Percentiles rank a stretch among this genome's conserved stretches.
phyloP scores from a whole-genome alignment of 768 basidiomycete species.

The Xerocomellus chrysenteron region DNA sequence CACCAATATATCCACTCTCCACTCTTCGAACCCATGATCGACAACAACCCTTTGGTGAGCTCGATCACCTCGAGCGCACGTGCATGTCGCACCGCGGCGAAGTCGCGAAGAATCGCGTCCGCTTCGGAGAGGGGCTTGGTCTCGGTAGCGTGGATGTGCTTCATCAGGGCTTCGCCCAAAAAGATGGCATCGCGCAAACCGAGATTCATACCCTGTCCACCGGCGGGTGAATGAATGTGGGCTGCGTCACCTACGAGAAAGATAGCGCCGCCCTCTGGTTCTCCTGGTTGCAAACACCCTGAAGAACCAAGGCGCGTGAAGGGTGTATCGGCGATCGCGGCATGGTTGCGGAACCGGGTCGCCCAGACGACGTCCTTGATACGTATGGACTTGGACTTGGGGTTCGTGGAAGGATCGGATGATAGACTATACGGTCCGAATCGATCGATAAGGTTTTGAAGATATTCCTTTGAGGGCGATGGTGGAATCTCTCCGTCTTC shows the following conservation, averaged over 20 bases:
- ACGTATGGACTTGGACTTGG: conserved; percentile 27
- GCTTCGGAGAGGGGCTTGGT: conserved; percentile 11
- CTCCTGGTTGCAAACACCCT: neutral
- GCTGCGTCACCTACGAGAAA: conserved; percentile 48
- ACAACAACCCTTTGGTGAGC: conserved; percentile 38
- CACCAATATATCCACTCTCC: conserved; percentile 19
- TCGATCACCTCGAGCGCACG: conserved; percentile 43
- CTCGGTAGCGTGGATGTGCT: conserved; percentile 31
- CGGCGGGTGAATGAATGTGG: conserved; percentile 52
- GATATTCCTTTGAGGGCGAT: conserved; percentile 41
- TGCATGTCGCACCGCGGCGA: conserved; percentile 36
- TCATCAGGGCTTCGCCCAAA: conserved; percentile 42
- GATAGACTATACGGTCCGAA: conserved; percentile 40
- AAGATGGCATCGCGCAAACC: conserved; percentile 52
- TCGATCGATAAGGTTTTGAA: conserved; percentile 44
- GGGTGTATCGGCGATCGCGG: conserved; percentile 43
- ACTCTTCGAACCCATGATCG: conserved; percentile 20
- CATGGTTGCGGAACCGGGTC: conserved; percentile 47
- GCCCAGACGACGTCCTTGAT: conserved; percentile 46
- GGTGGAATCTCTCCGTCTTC: conserved; percentile 37
- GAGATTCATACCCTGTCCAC: conserved; percentile 62
- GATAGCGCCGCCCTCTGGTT: conserved; percentile 17
- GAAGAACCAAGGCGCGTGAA: conserved; percentile 33
- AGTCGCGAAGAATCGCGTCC: conserved; percentile 38
- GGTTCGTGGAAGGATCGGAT: conserved; percentile 37